Evolutionary conservation across 2,329 filamentous ascomycete species (phyloP).

Genomic region (Dactylella cylindrospora): DNA sequence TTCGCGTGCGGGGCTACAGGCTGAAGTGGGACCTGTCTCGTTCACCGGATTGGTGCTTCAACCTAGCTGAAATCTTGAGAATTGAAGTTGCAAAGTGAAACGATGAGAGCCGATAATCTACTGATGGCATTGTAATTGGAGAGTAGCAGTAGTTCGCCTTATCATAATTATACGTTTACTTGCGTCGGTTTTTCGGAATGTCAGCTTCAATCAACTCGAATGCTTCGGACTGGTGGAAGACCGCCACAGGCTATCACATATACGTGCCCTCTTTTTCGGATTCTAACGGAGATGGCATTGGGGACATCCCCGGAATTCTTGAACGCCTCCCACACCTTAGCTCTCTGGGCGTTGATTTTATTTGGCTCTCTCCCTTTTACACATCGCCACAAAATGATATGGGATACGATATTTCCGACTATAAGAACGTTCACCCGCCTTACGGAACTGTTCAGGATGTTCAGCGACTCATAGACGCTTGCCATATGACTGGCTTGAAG

Average conservation of each 20-base stretch:
- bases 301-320: slow-evolving; percentile 63
- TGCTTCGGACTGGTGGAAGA: slow-evolving; percentile 70
- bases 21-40: too few species aligned
- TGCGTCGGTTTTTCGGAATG: too few species aligned
- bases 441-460: slow-evolving; percentile 71
- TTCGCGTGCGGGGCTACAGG: too few species aligned
- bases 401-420: slow-evolving; percentile 66
- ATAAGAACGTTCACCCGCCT: slow-evolving; percentile 64
- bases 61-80: too few species aligned
- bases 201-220: too few species aligned
- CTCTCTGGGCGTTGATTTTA: slow-evolving; percentile 62
- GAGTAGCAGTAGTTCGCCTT: too few species aligned
- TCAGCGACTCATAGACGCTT: slow-evolving; percentile 62
- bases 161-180: too few species aligned
- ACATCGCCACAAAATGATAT: slow-evolving; percentile 67
- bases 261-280: slow-evolving; percentile 65
- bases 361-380: slow-evolving; percentile 69
- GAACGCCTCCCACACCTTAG: slow-evolving; percentile 62
- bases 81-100: too few species aligned
- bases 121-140: too few species aligned
- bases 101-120: too few species aligned
- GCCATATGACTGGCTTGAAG: slow-evolving; percentile 66
- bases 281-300: slow-evolving; percentile 60
- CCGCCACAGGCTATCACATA: slow-evolving; percentile 63
- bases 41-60: too few species aligned